phyloP scores from a whole-genome alignment of 129 eudicot genomes.

The Centrapalus pauciflorus region DNA sequence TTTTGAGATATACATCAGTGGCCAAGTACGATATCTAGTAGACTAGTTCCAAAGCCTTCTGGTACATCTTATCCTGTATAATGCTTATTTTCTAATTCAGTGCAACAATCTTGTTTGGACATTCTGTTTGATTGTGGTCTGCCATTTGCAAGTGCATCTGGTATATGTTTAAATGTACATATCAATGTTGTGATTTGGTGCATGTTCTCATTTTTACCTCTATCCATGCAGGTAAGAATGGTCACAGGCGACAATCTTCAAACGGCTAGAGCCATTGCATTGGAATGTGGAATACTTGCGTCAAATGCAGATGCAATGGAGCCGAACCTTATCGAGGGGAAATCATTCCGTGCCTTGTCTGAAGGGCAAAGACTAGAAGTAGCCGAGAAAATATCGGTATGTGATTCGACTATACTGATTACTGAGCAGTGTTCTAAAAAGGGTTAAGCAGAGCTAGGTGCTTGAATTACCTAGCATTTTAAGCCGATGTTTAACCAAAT shows the following conservation, averaged over 20 bases:
- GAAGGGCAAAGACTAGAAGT: constrained; percentile 52
- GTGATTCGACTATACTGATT: not conserved
- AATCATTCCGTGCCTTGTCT: constrained; percentile 59
- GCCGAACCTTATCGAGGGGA: constrained; percentile 92
- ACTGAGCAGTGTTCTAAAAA: no score
- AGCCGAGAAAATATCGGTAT: constrained; percentile 79
- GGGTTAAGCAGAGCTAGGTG: no score
- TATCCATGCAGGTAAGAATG: constrained; percentile 71
- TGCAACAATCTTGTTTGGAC: not conserved
- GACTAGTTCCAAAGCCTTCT: no score
- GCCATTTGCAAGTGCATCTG: not conserved
- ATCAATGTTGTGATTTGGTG: not conserved
- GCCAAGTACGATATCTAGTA: no score
- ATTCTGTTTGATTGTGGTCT: not conserved
- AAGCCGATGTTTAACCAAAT: no score
- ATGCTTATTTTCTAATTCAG: not conserved
- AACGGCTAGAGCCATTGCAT: constrained; percentile 91
- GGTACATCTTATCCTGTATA: no score
- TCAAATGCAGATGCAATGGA: constrained; percentile 71
- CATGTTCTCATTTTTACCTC: not conserved
- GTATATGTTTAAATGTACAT: not conserved
- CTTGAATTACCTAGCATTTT: no score
- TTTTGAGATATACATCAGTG: no score
- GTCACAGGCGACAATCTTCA: constrained; percentile 94
- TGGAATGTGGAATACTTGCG: constrained; percentile 83